Evolutionary conservation across 768 basidiomycete species (phyloP).

Genomic region (Boletus sensibilis): DNA sequence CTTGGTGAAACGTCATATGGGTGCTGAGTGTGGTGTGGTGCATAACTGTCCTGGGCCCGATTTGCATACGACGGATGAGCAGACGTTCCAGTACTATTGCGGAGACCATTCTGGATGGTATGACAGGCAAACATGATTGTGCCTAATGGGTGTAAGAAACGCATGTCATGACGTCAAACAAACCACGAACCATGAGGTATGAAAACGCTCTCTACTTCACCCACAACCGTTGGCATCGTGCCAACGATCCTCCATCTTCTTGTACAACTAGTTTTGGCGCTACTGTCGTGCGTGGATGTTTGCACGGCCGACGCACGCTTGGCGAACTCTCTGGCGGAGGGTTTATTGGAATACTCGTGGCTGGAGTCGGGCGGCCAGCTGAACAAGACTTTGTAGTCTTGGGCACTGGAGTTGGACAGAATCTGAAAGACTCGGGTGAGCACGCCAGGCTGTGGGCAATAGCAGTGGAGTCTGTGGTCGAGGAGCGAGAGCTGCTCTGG

Average conservation of each 20-base stretch:
- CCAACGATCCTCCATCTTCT: constrained; percentile 77
- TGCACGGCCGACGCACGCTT: constrained; percentile 69
- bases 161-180: constrained; percentile 38
- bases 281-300: constrained; percentile 49
- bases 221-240: constrained; percentile 55
- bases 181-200: constrained; percentile 77
- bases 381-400: constrained; percentile 56
- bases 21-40: constrained; percentile 24
- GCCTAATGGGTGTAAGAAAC: constrained; percentile 29
- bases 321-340: constrained; percentile 45
- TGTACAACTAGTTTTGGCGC: constrained; percentile 85
- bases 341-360: constrained; percentile 40
- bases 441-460: constrained; percentile 48
- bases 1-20: constrained; percentile 29
- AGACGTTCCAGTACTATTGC: constrained; percentile 19
- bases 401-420: constrained; percentile 50
- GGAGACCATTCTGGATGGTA: constrained; percentile 29
- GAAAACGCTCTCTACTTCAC: constrained; percentile 82
- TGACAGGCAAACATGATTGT: constrained; percentile 43
- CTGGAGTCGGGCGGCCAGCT: constrained; percentile 73
- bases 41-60: constrained; percentile 29
- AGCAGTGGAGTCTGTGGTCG: constrained; percentile 55
- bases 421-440: constrained; percentile 78
- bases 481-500: constrained; percentile 57
- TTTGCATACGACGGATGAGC: constrained; percentile 27